Evolutionary conservation across 1,139 yeast genomes (phyloP).

Genomic region (Lodderomyces jiufengensis): DNA sequence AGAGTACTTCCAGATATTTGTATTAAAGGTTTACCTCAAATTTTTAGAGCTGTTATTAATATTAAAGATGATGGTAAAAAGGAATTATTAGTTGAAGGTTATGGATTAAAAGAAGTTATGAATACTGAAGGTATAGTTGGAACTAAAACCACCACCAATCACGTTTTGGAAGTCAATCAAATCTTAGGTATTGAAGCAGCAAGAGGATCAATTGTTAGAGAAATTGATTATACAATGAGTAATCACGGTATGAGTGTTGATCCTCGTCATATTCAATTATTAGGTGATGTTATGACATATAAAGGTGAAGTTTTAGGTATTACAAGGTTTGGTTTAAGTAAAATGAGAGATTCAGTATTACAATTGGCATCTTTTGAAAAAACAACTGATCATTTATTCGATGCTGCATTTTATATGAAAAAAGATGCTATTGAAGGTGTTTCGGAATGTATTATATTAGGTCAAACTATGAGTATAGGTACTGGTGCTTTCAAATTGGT

Average conservation of each 20-base stretch:
- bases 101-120: constrained; percentile 95
- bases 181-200: constrained; percentile 99
- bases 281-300: constrained; percentile 98
- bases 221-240: constrained; percentile 97
- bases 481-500: constrained; percentile 94
- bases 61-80: constrained; percentile 82
- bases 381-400: constrained; percentile 97
- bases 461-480: constrained; percentile 97
- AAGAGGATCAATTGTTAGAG: constrained; percentile 84
- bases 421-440: constrained; percentile 96
- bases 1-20: constrained; percentile 83
- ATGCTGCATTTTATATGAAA: constrained; percentile 97
- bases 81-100: constrained; percentile 94
- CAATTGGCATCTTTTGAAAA: constrained; percentile 97
- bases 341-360: constrained; percentile 96
- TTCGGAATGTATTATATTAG: constrained; percentile 93
- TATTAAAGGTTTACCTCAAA: constrained; percentile 88
- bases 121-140: constrained; percentile 96
- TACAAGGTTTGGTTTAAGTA: constrained; percentile 95
- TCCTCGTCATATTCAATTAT: constrained; percentile 96
- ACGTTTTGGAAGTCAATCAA: constrained; percentile 81
- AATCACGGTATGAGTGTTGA: constrained; percentile 99
- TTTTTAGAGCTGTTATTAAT: constrained; percentile 93
- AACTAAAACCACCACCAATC: constrained; percentile 82
- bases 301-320: constrained; percentile 98